Evolutionary conservation across 1,284 basidiomycete species (phyloP), one percentile per base, ranked within the genome.

Genomic region (Marasmius sp.): DNA sequence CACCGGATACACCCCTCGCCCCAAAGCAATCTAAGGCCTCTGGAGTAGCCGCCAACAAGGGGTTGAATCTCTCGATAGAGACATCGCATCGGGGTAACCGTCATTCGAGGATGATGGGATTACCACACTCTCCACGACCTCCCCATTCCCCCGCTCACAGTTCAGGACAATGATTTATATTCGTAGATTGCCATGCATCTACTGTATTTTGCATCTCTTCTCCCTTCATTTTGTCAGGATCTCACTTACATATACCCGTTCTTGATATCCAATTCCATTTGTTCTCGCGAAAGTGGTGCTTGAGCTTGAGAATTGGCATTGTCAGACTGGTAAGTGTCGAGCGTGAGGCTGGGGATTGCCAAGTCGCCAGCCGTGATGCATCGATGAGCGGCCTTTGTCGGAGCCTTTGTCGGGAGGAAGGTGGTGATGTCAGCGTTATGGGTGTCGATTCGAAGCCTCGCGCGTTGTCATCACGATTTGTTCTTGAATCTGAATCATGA

Each of bases 41-140:
- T 27, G 73, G 77, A 62, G 78, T 83, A 47, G 90, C 91, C 14
- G 87, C 88, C n/a, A 82, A 78, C 58, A 82, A 86, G 58, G 91
- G 91, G 27, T 74, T 93, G 59, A 89, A 89, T 70, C 81, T 92
- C 33, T 74, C 79, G 6, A 77, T 85, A 20, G 75, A 75, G 12
- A 67, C 69, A 14, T 74, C 79, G 22, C 85, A 86, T 62, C 81
- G 81, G 65, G 81, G 81, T 38, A 84, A 85, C 67, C 80, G 86
- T 63, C 84, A 87, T 57, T 87, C 86, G 59, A 82, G 81, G 58
- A 77, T 86, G 70, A 77, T 85, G 18, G 88, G 89, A 9, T 77
- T 91, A 37, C 88, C 89, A 1, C 62, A 74, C 36, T 87, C 86
- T n/a, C 86, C 87, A 55, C 80, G 85, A 58, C 84, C 82, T 2